Conservation (phyloP, 164 flowering plant species). For the Annona cherimola region DNA sequence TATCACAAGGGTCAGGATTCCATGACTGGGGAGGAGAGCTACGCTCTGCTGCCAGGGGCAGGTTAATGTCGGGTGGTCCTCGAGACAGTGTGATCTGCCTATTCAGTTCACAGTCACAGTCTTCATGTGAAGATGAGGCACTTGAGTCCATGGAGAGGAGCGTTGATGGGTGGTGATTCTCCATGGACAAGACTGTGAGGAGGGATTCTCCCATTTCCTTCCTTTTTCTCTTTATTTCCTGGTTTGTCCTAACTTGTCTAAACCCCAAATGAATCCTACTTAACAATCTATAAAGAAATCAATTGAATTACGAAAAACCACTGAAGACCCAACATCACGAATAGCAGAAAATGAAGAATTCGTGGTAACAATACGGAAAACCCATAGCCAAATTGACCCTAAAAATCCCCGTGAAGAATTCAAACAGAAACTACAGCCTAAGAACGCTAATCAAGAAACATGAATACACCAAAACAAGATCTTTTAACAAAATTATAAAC, state of each 20-base stretch:
- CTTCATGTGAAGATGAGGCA: constrained; percentile 55
- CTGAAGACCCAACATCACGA: neutral
- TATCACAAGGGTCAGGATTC: constrained; percentile 20
- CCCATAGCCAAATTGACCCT: neutral
- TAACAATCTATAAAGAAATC: constrained; percentile 10
- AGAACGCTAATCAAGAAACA: neutral
- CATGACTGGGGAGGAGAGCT: constrained; percentile 5
- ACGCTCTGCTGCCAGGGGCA: constrained; percentile 52
- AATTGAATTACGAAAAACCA: neutral
- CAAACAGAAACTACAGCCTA: neutral
- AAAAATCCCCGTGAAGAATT: neutral
- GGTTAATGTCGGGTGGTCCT: constrained; percentile 77
- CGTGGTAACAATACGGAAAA: neutral
- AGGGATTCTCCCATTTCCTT: constrained; percentile 50
- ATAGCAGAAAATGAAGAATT: neutral
- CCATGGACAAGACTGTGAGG: constrained; percentile 64
- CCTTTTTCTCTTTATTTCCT: neutral
- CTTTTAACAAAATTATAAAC: neutral
- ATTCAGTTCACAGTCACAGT: constrained; percentile 64
- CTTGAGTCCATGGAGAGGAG: constrained; percentile 92
- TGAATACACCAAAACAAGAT: neutral
- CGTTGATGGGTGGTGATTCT: constrained; percentile 81
- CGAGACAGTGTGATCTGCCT: constrained; percentile 43
- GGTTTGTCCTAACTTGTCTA: neutral
- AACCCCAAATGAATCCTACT: constrained; percentile 26